A percentile compares a stretch with the other conserved stretches of the same genome.
phyloP scores from a whole-genome alignment of 139 green algal genomes.

The Eudorina sp. region DNA sequence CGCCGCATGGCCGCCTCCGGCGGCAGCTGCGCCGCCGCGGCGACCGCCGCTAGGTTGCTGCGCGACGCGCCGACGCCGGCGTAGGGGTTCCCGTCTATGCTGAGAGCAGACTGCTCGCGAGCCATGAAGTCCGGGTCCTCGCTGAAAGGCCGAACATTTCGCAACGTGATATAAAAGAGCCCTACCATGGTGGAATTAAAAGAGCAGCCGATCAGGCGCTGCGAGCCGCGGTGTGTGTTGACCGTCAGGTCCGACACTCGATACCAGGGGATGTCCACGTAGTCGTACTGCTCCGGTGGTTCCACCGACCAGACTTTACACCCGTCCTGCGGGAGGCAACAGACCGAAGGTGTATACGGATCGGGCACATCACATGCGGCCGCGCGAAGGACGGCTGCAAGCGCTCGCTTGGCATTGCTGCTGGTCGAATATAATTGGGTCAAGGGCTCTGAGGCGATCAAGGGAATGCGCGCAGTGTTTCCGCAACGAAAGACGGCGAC shows the following conservation, averaged over 20 bases:
- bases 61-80: background rate
- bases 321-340: constrained; percentile 56
- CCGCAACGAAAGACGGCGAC: too few relatives aligned
- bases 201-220: constrained; percentile 70
- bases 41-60: background rate
- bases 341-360: background rate
- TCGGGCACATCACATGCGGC: background rate
- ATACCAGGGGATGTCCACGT: constrained; percentile 77
- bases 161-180: constrained; percentile 68
- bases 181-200: constrained; percentile 69
- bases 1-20: constrained; percentile 9
- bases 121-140: constrained; percentile 41
- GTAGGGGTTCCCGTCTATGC: constrained; percentile 35
- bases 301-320: constrained; percentile 82
- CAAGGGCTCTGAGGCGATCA: too few relatives aligned
- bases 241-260: constrained; percentile 60
- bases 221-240: constrained; percentile 56
- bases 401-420: too few relatives aligned
- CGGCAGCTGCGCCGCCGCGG: constrained; percentile 29
- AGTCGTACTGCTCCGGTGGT: constrained; percentile 70
- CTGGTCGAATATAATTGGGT: too few relatives aligned
- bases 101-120: background rate
- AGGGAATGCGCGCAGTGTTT: too few relatives aligned
- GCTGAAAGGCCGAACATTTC: constrained; percentile 56
- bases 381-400: too few relatives aligned